Evolutionary conservation across 2,329 filamentous ascomycete genomes (phyloP), one percentile per base, ranked within the genome.

Genomic region (Colletotrichum higginsianum): DNA sequence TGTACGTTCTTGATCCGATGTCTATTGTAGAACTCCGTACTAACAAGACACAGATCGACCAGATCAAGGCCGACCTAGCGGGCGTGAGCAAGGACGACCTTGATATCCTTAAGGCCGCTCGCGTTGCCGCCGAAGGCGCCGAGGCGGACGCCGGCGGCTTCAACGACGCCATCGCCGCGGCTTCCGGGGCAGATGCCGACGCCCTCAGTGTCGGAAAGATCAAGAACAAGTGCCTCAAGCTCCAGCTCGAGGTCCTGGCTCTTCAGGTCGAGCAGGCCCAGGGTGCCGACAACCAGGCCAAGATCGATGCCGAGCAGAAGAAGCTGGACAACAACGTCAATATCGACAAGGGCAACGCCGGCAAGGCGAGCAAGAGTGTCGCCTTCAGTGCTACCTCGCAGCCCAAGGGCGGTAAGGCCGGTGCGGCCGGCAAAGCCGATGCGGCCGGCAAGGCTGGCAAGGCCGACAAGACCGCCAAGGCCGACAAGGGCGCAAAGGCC

Each of bases 211-310:
- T 82, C 61, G 87, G 88, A 75, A 89, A 89, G 81, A 89, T 85
- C 76, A 89, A 89, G 84, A 90, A 89, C 82, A 89, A 89, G 82
- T 86, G 90, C 30, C 79, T 89, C 63, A 90, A 90, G 82, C 80
- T 90, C 60, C 82, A 85, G 79, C 84, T 88, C 18, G 84, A 88
- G 76, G 84, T 87, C 3, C 76, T 88, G 67, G 81, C 81, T 56
- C 81, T 89, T 50, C 80, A 87, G 79, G 86, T 89, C 64, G 79
- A 89, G 77, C 80, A 83, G 71, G 88, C 87, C 0, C 84, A 89
- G 77, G 82, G 85, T 61, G 77, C 79, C 42, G 81, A 84, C 74
- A 83, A 83, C 47, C 76, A 82, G 38, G 82, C 71, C 49, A 82
- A 86, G 77, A 80, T 89, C 40, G 82, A 81, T 16, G 77, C 79